Base-by-base conservation (phyloP, 345 rosid genomes). In the Tarenaya hassleriana region DNA sequence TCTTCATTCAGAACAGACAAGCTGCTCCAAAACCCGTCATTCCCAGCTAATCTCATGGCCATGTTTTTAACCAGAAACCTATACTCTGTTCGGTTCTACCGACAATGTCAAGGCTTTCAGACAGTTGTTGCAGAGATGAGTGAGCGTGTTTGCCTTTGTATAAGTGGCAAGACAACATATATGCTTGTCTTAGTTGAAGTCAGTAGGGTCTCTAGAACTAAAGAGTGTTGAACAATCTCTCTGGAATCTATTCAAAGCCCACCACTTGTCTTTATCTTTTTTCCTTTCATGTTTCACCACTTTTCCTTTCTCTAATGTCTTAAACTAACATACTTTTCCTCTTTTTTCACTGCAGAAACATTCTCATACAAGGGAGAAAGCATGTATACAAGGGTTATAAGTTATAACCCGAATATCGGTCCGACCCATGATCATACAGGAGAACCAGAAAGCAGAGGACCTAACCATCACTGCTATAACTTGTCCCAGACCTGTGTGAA, bases 1-100 rank as follows among this genome's bases (percentile, higher is more conserved):
- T 81, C 87, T 17, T 81, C 84, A 38, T 50, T 56, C 35, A 67
- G 47, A 61, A 57, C 41, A 15, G 45, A 67, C 17, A 56, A 49
- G 44, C 44, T 13, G 13, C 63, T 50, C 27, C n/a, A 31, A 24
- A 24, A 45, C 1, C 15, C 41, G 8, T 10, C 15, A 37, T 37
- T 37, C 5, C 29, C 5, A 5, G 29, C 5, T 58, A 14, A 27
- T 27, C 51, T 43, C 69, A 64, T 64, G 58, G 58, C 43, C 18
- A 13, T 50, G 56, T 14, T 24, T 41, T n/a, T 56, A 16, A 20
- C 35, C 5, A 55, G 33, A 47, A 33, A 12, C 14, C 55, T 35
- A 0, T 34, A 31, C 47, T 47, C 21, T 33, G 11, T 47, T 24
- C 14, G 61, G n/a, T 14, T 14, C 17, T 38, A 38, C 34, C 29